A percentile compares a stretch with the other conserved stretches of the same genome.
Evolutionary conservation across 2,329 filamentous ascomycete genomes (phyloP).

Genomic region (Fusarium nisikadoi): DNA sequence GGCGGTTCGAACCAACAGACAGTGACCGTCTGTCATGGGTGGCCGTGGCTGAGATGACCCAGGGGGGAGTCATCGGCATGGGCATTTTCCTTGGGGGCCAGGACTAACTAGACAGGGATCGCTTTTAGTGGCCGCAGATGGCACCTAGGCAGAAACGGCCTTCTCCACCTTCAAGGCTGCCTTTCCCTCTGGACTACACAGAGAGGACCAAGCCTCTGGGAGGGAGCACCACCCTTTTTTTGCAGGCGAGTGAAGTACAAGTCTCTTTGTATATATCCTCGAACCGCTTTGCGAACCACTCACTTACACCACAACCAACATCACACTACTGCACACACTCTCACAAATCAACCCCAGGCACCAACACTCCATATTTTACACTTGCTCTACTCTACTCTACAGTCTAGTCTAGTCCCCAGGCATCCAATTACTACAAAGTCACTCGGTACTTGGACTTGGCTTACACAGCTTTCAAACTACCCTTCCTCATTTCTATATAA

Average conservation of each 20-base stretch:
- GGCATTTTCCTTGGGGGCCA: conserved; percentile 9
- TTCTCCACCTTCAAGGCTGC: conserved; percentile 33
- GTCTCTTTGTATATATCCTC: conserved; percentile 37
- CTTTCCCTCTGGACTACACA: neutral
- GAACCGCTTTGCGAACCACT: conserved; percentile 29
- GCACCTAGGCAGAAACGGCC: conserved; percentile 45
- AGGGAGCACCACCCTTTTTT: conserved; percentile 32
- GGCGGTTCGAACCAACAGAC: neutral
- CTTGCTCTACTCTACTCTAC: conserved; percentile 1
- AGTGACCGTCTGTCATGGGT: neutral
- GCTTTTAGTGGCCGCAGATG: conserved; percentile 26
- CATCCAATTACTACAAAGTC: conserved; percentile 25
- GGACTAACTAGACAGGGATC: conserved; percentile 23
- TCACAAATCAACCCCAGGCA: conserved; percentile 34
- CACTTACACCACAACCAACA: conserved; percentile 12
- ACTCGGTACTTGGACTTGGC: conserved; percentile 2
- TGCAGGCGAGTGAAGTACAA: neutral
- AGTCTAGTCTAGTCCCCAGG: conserved; percentile 25
- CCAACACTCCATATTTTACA: conserved; percentile 34
- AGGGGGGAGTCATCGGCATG: conserved; percentile 43
- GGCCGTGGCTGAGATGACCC: conserved; percentile 31
- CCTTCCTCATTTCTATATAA: conserved; percentile 38
- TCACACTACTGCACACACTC: conserved; percentile 1
- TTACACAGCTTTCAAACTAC: conserved; percentile 33
- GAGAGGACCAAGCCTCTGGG: conserved; percentile 30